Conservation (phyloP, 192 early-diverging fungal species). For the Linnemannia schmuckeri region DNA sequence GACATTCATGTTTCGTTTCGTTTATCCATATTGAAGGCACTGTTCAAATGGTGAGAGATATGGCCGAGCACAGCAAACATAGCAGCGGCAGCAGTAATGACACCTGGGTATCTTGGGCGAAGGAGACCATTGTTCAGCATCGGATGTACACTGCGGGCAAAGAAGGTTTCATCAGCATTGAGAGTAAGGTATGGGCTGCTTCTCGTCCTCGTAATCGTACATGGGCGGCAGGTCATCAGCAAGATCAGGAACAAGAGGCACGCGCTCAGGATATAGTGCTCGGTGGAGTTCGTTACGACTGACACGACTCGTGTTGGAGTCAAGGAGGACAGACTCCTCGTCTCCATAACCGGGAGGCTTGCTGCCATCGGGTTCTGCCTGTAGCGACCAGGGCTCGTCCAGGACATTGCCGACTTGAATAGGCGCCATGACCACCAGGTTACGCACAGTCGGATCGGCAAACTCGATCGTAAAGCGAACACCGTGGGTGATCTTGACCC, state of each 20-base stretch:
- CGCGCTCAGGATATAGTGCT: slow-evolving; percentile 41
- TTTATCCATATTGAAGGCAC: slow-evolving; percentile 6
- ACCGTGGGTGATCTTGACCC: slow-evolving; percentile 34
- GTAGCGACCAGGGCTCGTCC: slow-evolving; percentile 28
- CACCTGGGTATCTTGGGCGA: background rate
- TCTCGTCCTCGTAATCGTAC: slow-evolving; percentile 30
- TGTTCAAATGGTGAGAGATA: slow-evolving; percentile 1
- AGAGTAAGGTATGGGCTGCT: slow-evolving; percentile 22
- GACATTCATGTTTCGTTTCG: background rate
- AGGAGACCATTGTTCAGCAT: too few relatives aligned
- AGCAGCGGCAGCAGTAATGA: background rate
- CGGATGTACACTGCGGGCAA: too few relatives aligned
- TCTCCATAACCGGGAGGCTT: slow-evolving; percentile 44
- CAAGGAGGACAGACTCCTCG: slow-evolving; percentile 21
- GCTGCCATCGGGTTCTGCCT: slow-evolving; percentile 20
- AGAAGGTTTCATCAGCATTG: background rate
- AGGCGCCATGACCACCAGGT: slow-evolving; percentile 29
- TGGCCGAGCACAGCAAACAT: background rate
- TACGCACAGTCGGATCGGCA: slow-evolving; percentile 22
- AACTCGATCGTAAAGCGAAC: slow-evolving; percentile 30
- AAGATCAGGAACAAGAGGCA: slow-evolving; percentile 33
- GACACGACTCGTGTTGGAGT: slow-evolving; percentile 43
- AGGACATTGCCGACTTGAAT: slow-evolving; percentile 29
- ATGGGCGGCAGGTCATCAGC: slow-evolving; percentile 36
- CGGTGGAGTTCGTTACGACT: slow-evolving; percentile 9